Evolutionary conservation across 441 rosid species (phyloP).

Genomic region (Aleurites moluccanus): DNA sequence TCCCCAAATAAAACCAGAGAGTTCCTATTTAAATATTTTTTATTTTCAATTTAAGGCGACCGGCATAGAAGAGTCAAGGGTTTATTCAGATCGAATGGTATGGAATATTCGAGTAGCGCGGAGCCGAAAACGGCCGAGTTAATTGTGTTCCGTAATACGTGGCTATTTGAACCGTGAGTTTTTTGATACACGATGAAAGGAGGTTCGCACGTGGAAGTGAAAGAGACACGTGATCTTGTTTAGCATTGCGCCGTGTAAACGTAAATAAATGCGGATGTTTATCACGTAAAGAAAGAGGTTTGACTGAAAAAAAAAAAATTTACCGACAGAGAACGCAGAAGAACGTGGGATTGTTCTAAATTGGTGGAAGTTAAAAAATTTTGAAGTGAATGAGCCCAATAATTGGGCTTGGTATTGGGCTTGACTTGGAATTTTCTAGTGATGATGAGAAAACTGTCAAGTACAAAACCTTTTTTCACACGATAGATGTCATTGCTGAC

Average conservation of each 20-base stretch:
- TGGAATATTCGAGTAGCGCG: constrained; percentile 33
- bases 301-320: neutral
- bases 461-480: too few species aligned
- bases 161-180: neutral
- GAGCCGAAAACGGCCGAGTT: neutral
- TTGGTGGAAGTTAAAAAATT: too few species aligned
- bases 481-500: too few species aligned
- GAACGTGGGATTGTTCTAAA: too few species aligned
- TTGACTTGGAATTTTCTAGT: too few species aligned
- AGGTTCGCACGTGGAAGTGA: constrained; percentile 1
- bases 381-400: too few species aligned
- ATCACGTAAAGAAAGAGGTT: neutral
- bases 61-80: neutral
- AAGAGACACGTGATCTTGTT: constrained; percentile 11
- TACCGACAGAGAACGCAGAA: neutral
- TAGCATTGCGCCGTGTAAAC: neutral
- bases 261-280: neutral
- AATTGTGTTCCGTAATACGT: constrained; percentile 21
- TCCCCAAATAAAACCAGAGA: neutral
- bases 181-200: neutral
- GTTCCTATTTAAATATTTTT: neutral
- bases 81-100: constrained; percentile 27
- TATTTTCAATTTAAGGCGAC: neutral
- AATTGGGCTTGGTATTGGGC: too few species aligned
- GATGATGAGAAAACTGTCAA: too few species aligned